A percentile compares a stretch with the other conserved stretches of the same genome.
These are phyloP conservation scores for Solanum hybrid DNA, from an alignment of 305 asterid species.

Conservation along the genomic window DNA sequence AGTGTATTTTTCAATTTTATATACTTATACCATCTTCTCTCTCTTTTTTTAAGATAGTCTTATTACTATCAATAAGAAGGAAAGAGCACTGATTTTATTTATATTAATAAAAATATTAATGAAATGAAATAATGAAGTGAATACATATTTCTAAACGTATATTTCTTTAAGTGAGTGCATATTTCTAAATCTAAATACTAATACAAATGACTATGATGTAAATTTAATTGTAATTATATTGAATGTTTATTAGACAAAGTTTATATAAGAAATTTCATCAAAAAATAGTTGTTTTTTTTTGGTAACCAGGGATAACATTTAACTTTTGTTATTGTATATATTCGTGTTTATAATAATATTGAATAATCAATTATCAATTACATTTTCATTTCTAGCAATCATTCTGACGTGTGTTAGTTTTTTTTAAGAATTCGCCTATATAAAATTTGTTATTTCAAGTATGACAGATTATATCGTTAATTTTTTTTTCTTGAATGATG, in stretches of 20 bases:
- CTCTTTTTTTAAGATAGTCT: too few species aligned
- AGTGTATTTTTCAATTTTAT: neutral
- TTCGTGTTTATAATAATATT: neutral
- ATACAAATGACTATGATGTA: neutral
- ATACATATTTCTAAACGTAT: neutral
- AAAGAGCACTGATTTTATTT: too few species aligned
- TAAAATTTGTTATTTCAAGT: too few species aligned
- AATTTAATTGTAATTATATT: too few species aligned
- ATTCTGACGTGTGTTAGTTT: too few species aligned
- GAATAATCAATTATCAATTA: too few species aligned
- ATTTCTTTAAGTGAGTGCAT: neutral
- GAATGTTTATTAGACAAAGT: neutral
- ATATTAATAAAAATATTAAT: too few species aligned
- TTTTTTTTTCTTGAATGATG: neutral
- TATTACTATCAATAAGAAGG: neutral
- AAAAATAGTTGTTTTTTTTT: too few species aligned
- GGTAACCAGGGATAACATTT: too few species aligned
- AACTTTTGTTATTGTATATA: neutral
- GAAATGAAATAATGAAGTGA: neutral
- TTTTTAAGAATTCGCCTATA: neutral
- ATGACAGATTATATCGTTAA: too few species aligned
- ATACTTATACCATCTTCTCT: neutral
- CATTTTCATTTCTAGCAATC: neutral
- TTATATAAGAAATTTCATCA: neutral
- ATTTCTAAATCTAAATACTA: neutral